phyloP scores from a whole-genome alignment of 1,284 basidiomycete genomes.

The Coniophora puteana region DNA sequence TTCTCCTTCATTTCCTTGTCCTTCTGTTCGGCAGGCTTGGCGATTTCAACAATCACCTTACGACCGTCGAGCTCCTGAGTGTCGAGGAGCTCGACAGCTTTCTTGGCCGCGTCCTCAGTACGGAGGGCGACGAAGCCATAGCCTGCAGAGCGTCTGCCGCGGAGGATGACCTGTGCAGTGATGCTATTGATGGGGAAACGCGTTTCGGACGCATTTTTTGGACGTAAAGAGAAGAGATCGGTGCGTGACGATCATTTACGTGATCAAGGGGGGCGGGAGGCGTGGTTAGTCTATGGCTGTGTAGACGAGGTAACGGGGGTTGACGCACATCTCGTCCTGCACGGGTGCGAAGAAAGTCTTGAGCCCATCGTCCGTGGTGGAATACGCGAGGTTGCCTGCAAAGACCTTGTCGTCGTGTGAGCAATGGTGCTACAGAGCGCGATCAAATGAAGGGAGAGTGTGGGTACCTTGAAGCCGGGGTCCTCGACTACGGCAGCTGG shows the following conservation, averaged over 20 bases:
- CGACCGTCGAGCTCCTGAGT: constrained; percentile 87
- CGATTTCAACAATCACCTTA: constrained; percentile 83
- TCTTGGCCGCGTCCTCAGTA: constrained; percentile 64
- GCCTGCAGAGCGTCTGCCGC: constrained; percentile 79
- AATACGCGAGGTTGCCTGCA: constrained; percentile 84
- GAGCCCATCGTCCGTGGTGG: constrained; percentile 86
- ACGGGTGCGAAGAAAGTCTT: constrained; percentile 84
- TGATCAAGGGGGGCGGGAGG: not conserved
- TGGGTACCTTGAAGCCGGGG: constrained; percentile 68
- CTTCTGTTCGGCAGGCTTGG: constrained; percentile 85
- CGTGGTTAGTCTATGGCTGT: constrained; percentile 10
- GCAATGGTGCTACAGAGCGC: not conserved
- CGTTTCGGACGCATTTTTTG: constrained; percentile 12
- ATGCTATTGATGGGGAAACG: constrained; percentile 41
- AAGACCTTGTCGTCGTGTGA: constrained; percentile 56
- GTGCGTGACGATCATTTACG: not conserved
- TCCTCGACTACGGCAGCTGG: constrained; percentile 64
- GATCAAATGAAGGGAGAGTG: constrained; percentile 7
- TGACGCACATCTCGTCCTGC: constrained; percentile 76
- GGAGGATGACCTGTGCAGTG: constrained; percentile 77
- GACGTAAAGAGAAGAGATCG: constrained; percentile 5
- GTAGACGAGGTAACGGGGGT: constrained; percentile 31
- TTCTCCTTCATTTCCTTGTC: constrained; percentile 73
- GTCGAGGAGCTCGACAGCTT: constrained; percentile 80
- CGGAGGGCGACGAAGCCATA: constrained; percentile 89